Percentiles rank a stretch among this genome's conserved stretches.
Evolutionary conservation across 192 early-diverging fungal species (phyloP).

Genomic region (Obelidium mucronatum): DNA sequence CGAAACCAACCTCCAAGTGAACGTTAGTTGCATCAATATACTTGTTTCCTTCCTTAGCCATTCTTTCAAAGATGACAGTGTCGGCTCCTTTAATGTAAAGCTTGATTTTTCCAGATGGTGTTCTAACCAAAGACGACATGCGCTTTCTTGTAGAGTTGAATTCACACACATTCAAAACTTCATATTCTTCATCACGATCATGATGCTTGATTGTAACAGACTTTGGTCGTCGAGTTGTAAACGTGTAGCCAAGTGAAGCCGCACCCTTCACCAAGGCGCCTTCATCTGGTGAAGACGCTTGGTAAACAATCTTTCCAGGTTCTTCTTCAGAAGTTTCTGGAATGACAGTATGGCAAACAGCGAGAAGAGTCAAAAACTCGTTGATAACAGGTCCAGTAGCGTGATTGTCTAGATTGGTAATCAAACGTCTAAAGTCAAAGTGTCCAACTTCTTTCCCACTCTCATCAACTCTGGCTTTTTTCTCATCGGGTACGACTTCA

Average conservation of each 20-base stretch:
- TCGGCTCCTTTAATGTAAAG: slow-evolving; percentile 98
- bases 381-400: slow-evolving; percentile 72
- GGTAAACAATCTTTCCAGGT: slow-evolving; percentile 81
- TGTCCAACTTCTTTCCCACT: slow-evolving; percentile 66
- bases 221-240: slow-evolving; percentile 61
- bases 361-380: slow-evolving; percentile 90
- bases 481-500: slow-evolving; percentile 88
- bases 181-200: slow-evolving; percentile 73
- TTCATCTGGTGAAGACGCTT: slow-evolving; percentile 97
- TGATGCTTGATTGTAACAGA: slow-evolving; percentile 56
- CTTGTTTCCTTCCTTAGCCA: slow-evolving; percentile 72
- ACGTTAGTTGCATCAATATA: slow-evolving; percentile 74
- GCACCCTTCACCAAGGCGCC: slow-evolving; percentile 86
- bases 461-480: slow-evolving; percentile 74
- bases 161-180: slow-evolving; percentile 95
- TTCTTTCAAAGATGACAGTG: slow-evolving; percentile 93
- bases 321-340: slow-evolving; percentile 78
- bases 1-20: slow-evolving; percentile 70
- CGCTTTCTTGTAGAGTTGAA: slow-evolving; percentile 99
- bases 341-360: slow-evolving; percentile 98
- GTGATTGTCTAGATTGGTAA: slow-evolving; percentile 54
- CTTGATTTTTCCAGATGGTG: slow-evolving; percentile 82
- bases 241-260: slow-evolving; percentile 60
- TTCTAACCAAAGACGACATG: slow-evolving; percentile 92
- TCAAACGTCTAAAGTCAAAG: slow-evolving; percentile 53